Conservation (phyloP, 202 grass and related monocot species). For the Miscanthus sacchariflorus region DNA sequence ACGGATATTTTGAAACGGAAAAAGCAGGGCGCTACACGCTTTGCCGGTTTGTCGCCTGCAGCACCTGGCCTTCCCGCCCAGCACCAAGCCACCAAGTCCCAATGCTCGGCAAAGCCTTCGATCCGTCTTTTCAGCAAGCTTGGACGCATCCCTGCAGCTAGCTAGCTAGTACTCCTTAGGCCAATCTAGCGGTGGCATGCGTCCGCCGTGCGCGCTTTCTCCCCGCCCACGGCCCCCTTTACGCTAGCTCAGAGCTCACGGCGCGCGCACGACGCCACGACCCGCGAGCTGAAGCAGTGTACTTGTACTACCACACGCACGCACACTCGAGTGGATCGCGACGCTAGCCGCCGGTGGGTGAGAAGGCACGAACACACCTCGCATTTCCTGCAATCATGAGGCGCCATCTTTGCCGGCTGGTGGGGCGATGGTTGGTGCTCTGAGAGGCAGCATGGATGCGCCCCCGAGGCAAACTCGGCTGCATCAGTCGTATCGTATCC, state of each 20-base stretch:
- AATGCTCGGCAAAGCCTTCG: not conserved
- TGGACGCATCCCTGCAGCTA: constrained; percentile 7
- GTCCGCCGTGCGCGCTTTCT: not conserved
- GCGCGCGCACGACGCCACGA: not conserved
- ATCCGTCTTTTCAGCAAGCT: constrained; percentile 40
- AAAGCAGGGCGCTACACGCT: too few species aligned
- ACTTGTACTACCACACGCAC: not conserved
- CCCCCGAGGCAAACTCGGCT: not conserved
- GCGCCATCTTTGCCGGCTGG: constrained; percentile 23
- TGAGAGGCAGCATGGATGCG: not conserved
- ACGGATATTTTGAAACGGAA: too few species aligned
- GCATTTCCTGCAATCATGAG: constrained; percentile 30
- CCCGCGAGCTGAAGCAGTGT: not conserved
- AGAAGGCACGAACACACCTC: too few species aligned
- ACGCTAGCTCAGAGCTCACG: too few species aligned
- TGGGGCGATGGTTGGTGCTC: not conserved
- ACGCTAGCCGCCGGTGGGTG: not conserved
- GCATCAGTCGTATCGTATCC: not conserved
- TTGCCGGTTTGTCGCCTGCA: constrained; percentile 30
- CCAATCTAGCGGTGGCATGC: too few species aligned
- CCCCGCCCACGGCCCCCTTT: too few species aligned
- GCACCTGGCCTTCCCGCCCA: not conserved
- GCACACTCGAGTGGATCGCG: constrained; percentile 28
- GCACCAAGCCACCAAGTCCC: constrained; percentile 28
- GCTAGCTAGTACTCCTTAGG: too few species aligned